Conservation (phyloP, 1,284 basidiomycete species). For the Xerocomus amazonicus region DNA sequence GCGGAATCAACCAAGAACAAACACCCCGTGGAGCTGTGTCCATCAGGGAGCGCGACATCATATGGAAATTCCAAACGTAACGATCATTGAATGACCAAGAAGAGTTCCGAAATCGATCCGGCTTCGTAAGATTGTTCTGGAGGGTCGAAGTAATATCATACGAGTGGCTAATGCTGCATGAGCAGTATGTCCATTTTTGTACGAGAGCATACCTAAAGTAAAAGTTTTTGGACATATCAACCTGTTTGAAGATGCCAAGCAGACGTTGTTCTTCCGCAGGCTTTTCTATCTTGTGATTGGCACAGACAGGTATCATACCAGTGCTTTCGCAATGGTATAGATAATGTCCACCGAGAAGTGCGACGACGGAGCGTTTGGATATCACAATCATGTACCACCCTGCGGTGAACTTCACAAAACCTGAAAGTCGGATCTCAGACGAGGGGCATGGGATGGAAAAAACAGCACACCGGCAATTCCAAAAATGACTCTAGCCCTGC, state of each 20-base stretch:
- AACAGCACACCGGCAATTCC: constrained; percentile 59
- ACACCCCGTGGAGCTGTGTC: constrained; percentile 25
- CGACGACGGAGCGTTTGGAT: constrained; percentile 88
- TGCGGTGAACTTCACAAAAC: constrained; percentile 87
- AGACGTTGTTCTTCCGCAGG: constrained; percentile 81
- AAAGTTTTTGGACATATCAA: constrained; percentile 98
- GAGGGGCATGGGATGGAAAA: neutral
- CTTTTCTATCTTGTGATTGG: constrained; percentile 76
- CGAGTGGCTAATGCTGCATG: constrained; percentile 64
- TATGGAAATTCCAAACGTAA: constrained; percentile 95
- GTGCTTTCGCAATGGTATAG: constrained; percentile 96
- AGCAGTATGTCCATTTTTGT: neutral
- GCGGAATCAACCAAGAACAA: constrained; percentile 81
- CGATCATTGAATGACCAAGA: constrained; percentile 79
- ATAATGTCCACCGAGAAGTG: constrained; percentile 94
- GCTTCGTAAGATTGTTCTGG: constrained; percentile 85
- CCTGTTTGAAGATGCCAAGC: constrained; percentile 93
- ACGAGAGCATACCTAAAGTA: constrained; percentile 80
- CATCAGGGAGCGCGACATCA: constrained; percentile 71
- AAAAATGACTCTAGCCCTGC: constrained; percentile 78
- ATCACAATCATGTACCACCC: constrained; percentile 93
- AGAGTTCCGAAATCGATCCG: constrained; percentile 39
- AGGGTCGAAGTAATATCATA: constrained; percentile 96
- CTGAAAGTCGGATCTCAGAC: constrained; percentile 29
- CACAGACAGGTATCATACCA: constrained; percentile 74